These are phyloP conservation scores for Hericium erinaceus DNA, from an alignment of 768 basidiomycete species.

Conservation along the genomic window DNA sequence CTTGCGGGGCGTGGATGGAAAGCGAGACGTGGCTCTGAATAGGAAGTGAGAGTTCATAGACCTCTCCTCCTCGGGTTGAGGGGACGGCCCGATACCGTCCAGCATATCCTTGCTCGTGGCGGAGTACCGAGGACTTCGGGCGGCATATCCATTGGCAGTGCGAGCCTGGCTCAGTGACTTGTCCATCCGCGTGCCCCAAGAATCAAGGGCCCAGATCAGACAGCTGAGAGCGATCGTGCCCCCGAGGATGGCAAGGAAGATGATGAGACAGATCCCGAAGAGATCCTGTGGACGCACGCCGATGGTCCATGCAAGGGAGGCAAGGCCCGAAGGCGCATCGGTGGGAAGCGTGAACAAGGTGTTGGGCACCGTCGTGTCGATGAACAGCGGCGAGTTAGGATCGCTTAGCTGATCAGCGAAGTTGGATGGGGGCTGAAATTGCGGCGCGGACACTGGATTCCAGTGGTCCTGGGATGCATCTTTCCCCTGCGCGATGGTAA, in stretches of 20 bases:
- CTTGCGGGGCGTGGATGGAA: constrained; percentile 26
- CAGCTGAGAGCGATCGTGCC: constrained; percentile 62
- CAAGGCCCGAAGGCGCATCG: constrained; percentile 58
- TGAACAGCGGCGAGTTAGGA: constrained; percentile 63
- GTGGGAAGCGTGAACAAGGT: constrained; percentile 61
- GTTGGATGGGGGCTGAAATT: constrained; percentile 55
- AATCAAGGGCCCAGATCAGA: constrained; percentile 67
- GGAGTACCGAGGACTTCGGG: constrained; percentile 33
- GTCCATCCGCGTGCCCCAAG: constrained; percentile 31
- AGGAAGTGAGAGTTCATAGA: constrained; percentile 35
- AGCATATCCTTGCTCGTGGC: constrained; percentile 43
- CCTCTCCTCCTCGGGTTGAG: constrained; percentile 38
- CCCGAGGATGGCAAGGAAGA: constrained; percentile 76
- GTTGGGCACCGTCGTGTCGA: constrained; percentile 62
- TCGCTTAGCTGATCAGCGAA: constrained; percentile 72
- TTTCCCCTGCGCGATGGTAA: constrained; percentile 50
- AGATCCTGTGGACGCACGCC: constrained; percentile 78
- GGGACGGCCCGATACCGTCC: constrained; percentile 22
- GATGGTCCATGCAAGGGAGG: constrained; percentile 75
- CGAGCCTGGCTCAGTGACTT: constrained; percentile 16
- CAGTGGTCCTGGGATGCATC: constrained; percentile 42
- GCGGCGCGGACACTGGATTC: constrained; percentile 51
- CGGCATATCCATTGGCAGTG: constrained; percentile 21
- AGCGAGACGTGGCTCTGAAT: constrained; percentile 28
- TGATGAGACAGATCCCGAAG: constrained; percentile 69